Evolutionary conservation across 2,329 filamentous ascomycete genomes (phyloP).

Genomic region (Colletotrichum orchidophilum): DNA sequence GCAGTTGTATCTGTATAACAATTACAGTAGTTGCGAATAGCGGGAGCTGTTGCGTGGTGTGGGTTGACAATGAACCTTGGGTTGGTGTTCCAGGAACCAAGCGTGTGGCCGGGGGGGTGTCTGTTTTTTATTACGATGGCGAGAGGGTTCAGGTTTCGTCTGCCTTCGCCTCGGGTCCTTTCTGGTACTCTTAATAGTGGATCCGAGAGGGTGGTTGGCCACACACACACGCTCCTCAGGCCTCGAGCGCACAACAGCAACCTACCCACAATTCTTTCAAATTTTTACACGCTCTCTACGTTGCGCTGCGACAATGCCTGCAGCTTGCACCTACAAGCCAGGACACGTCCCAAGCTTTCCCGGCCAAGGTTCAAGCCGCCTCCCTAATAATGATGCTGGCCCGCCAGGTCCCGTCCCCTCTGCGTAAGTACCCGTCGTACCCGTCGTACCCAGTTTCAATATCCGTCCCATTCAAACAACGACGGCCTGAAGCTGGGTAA

Average conservation of each 20-base stretch:
- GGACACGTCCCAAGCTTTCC: constrained; percentile 4
- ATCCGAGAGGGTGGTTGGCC: constrained; percentile 11
- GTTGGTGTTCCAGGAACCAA: constrained; percentile 10
- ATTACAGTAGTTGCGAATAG: constrained; percentile 10
- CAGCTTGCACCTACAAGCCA: neutral
- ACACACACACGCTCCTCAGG: constrained; percentile 6
- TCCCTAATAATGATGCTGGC: constrained; percentile 23
- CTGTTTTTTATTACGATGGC: constrained; percentile 31
- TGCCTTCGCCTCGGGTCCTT: constrained; percentile 22
- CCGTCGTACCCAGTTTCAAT: constrained; percentile 27
- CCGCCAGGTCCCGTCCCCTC: too few species aligned
- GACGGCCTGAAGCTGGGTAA: neutral
- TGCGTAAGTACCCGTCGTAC: too few species aligned
- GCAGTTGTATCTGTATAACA: constrained; percentile 16
- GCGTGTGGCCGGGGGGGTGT: constrained; percentile 13
- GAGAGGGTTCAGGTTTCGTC: constrained; percentile 33
- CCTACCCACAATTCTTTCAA: constrained; percentile 27
- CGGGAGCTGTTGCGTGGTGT: constrained; percentile 10
- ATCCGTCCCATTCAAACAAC: neutral
- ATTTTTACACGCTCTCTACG: constrained; percentile 21
- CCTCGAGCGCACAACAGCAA: constrained; percentile 11
- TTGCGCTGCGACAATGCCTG: too few species aligned
- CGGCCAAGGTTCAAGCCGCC: constrained; percentile 19
- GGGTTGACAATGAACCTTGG: constrained; percentile 29
- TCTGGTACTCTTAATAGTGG: constrained; percentile 25